Evolutionary conservation across 495 filamentous ascomycete species (phyloP).

Genomic region (Hyaloscypha finlandica): DNA sequence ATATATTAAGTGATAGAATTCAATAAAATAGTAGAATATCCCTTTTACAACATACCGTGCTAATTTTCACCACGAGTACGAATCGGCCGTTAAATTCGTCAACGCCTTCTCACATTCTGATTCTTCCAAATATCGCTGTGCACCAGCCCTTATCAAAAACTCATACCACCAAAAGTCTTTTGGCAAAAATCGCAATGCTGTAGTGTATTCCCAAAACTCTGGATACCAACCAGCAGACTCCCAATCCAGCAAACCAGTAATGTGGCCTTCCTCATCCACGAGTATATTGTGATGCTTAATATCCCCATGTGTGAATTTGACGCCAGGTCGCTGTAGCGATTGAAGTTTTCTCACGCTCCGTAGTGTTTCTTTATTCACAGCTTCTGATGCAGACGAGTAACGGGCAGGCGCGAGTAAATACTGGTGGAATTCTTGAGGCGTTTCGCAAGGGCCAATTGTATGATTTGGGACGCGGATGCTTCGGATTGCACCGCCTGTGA

Average conservation of each 20-base stretch:
- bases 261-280: slow-evolving; percentile 37
- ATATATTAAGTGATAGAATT: background rate
- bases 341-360: slow-evolving; percentile 18
- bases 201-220: slow-evolving; percentile 53
- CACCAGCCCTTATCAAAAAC: slow-evolving; percentile 10
- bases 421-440: slow-evolving; percentile 22
- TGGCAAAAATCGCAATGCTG: slow-evolving; percentile 12
- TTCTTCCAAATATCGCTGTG: slow-evolving; percentile 12
- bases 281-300: slow-evolving; percentile 42
- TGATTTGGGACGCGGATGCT: slow-evolving; percentile 22
- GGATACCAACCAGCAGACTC: slow-evolving; percentile 51
- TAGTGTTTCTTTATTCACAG: slow-evolving; percentile 12
- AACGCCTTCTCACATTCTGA: slow-evolving; percentile 15
- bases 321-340: slow-evolving; percentile 20
- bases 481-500: slow-evolving; percentile 19
- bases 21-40: background rate
- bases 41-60: slow-evolving; percentile 2
- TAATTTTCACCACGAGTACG: slow-evolving; percentile 11
- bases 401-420: slow-evolving; percentile 18
- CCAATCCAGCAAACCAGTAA: slow-evolving; percentile 49
- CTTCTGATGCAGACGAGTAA: slow-evolving; percentile 19
- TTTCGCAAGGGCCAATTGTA: slow-evolving; percentile 22
- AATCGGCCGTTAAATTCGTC: slow-evolving; percentile 18
- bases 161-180: slow-evolving; percentile 18
- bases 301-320: slow-evolving; percentile 39